Conservation (phyloP, 1,284 basidiomycete genomes). For the Sporisorium graminicola region DNA sequence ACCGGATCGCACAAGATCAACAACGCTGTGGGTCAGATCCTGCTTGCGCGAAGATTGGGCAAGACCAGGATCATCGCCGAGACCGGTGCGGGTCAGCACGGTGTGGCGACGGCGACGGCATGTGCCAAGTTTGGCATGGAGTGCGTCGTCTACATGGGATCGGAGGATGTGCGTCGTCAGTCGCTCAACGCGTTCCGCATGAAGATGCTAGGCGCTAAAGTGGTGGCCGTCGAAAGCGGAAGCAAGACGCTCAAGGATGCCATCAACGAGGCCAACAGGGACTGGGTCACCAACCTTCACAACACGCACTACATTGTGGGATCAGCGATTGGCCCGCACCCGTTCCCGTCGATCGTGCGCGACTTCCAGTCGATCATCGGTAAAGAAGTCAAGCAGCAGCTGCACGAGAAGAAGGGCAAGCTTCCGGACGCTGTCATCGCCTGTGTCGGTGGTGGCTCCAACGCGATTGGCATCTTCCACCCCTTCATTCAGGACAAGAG, state of each 20-base stretch:
- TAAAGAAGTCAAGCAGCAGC: conserved; percentile 90
- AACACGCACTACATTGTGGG: conserved; percentile 95
- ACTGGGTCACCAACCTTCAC: conserved; percentile 94
- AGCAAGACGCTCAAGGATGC: conserved; percentile 92
- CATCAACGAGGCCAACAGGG: conserved; percentile 74
- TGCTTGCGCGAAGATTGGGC: conserved; percentile 90
- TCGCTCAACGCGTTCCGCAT: conserved; percentile 98
- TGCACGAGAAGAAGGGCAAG: conserved; percentile 81
- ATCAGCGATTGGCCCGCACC: conserved; percentile 96
- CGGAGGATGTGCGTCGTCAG: conserved; percentile 96
- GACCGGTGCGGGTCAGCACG: conserved; percentile 98
- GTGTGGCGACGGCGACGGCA: conserved; percentile 97
- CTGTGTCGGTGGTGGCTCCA: conserved; percentile 96
- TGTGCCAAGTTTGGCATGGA: conserved; percentile 96
- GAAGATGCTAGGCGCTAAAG: conserved; percentile 92
- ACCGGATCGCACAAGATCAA: conserved; percentile 70
- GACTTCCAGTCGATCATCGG: conserved; percentile 98
- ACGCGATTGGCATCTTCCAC: conserved; percentile 82
- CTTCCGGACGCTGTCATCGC: conserved; percentile 95
- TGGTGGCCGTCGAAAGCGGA: conserved; percentile 89
- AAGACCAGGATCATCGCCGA: conserved; percentile 98
- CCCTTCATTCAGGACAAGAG: conserved; percentile 62
- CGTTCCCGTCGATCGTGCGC: conserved; percentile 97
- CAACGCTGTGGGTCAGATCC: conserved; percentile 74
- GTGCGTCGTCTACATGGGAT: conserved; percentile 97